These are phyloP conservation scores for Nelumbo lutea DNA, from an alignment of 164 flowering plant genomes.

Conservation along the genomic window DNA sequence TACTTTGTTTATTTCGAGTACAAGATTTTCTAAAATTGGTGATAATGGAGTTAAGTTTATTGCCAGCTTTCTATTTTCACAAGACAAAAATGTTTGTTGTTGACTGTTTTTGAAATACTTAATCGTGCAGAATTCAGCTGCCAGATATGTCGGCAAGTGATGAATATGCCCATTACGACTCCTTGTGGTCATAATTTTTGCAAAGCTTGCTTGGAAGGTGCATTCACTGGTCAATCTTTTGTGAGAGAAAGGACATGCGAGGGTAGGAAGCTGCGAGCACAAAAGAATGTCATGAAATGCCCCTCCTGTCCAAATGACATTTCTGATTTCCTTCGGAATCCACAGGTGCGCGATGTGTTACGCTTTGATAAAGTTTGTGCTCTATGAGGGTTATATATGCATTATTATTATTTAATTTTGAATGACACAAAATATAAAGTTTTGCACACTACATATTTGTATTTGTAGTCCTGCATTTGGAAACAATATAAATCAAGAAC, in stretches of 20 bases:
- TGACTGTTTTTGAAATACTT: background rate
- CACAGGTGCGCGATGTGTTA: constrained; percentile 47
- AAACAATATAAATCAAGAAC: no score
- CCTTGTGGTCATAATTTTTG: constrained; percentile 97
- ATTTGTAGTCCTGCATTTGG: no score
- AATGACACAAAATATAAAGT: no score
- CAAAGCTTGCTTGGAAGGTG: constrained; percentile 72
- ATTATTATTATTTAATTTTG: no score
- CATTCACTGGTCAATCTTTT: constrained; percentile 58
- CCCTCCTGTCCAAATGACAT: constrained; percentile 69
- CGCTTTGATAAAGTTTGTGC: background rate
- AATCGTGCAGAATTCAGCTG: constrained; percentile 66
- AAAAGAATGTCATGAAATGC: constrained; percentile 70
- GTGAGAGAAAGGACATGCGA: constrained; percentile 48
- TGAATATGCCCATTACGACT: constrained; percentile 75
- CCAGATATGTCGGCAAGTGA: constrained; percentile 56
- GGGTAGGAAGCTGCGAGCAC: constrained; percentile 60
- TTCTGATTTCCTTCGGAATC: constrained; percentile 65
- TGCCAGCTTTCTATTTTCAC: no score
- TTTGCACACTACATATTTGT: no score
- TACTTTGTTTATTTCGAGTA: no score
- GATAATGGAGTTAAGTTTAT: no score
- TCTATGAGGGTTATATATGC: background rate
- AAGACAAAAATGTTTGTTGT: no score
- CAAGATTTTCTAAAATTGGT: no score